A percentile compares a stretch with the other conserved stretches of the same genome.
These are phyloP conservation scores for Cucurbita pepo DNA, from an alignment of 306 rosid species.

Conservation along the genomic window DNA sequence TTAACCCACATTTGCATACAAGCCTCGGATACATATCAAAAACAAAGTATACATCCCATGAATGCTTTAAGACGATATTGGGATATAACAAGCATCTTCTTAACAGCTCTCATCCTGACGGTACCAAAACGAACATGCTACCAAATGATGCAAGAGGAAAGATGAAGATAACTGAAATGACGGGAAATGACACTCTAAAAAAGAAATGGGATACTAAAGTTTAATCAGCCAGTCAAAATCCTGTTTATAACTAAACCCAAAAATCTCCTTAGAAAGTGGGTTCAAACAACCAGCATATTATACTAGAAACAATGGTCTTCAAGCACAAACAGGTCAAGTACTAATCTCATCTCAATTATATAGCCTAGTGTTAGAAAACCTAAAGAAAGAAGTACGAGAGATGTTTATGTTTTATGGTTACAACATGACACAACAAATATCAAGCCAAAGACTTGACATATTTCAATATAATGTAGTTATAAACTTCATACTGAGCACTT, in stretches of 20 bases:
- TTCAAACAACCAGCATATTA: background rate
- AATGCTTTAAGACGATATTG: background rate
- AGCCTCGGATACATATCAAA: background rate
- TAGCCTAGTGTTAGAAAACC: background rate
- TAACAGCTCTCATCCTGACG: background rate
- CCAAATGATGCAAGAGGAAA: background rate
- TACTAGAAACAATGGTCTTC: background rate
- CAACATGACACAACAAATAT: background rate
- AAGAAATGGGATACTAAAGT: background rate
- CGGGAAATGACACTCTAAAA: background rate
- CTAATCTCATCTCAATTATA: background rate
- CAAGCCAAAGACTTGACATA: background rate
- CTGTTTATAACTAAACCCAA: background rate
- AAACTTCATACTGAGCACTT: background rate
- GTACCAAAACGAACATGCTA: background rate
- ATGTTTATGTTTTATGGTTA: background rate
- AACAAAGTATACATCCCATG: background rate
- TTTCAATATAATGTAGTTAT: background rate
- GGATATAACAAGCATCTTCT: background rate
- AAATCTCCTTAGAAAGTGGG: background rate
- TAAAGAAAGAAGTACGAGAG: background rate
- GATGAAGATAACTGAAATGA: background rate
- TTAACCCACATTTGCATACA: background rate
- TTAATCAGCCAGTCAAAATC: background rate
- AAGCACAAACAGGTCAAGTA: background rate